phyloP scores from a whole-genome alignment of 495 filamentous ascomycete genomes.

The Penicillium mononematosum region DNA sequence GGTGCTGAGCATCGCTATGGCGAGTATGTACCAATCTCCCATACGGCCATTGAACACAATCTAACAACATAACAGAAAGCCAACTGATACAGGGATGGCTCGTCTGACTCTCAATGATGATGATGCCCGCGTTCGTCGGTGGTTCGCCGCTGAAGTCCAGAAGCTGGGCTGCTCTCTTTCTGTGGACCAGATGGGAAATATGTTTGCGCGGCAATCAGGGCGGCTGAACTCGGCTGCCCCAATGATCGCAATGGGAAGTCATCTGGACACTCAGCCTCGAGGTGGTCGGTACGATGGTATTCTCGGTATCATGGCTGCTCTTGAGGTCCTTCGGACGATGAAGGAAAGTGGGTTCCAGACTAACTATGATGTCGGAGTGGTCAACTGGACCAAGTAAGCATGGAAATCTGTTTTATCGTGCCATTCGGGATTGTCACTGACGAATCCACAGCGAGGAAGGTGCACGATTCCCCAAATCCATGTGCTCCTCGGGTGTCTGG shows the following conservation, averaged over 20 bases:
- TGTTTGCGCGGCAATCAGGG: constrained; percentile 64
- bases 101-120: constrained; percentile 62
- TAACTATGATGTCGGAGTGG: constrained; percentile 61
- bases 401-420: not conserved
- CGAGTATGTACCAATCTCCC: constrained; percentile 23
- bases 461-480: constrained; percentile 73
- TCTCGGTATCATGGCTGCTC: constrained; percentile 63
- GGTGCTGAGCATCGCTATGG: constrained; percentile 34
- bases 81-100: constrained; percentile 57
- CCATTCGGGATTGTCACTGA: constrained; percentile 23
- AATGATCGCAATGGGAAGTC: constrained; percentile 48
- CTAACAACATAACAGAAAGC: constrained; percentile 16
- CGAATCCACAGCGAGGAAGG: constrained; percentile 60
- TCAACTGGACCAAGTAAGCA: constrained; percentile 71
- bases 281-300: constrained; percentile 75
- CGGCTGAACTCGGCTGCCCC: constrained; percentile 35
- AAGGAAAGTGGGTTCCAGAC: constrained; percentile 63
- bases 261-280: constrained; percentile 61
- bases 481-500: constrained; percentile 75
- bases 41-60: not conserved
- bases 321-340: constrained; percentile 67
- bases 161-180: constrained; percentile 59
- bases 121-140: constrained; percentile 66
- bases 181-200: constrained; percentile 67
- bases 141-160: constrained; percentile 63